Evolutionary conservation across 2,329 filamentous ascomycete genomes (phyloP).

Genomic region (Diaporthe citrichinensis): DNA sequence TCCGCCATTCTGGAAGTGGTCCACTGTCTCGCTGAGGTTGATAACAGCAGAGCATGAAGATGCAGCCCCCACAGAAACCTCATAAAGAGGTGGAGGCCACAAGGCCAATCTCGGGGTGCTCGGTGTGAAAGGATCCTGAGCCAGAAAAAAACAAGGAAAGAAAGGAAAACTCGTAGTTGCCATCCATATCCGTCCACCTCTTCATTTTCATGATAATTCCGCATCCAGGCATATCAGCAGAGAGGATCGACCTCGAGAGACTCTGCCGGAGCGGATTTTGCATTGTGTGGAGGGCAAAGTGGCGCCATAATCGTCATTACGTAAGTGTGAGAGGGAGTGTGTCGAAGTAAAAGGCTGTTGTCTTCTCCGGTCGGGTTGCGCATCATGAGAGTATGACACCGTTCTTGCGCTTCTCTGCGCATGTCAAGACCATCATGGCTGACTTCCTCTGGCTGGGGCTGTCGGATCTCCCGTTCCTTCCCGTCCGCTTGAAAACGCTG

Average conservation of each 20-base stretch:
- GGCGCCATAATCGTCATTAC: constrained; percentile 41
- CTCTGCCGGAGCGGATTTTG: constrained; percentile 36
- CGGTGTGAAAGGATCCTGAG: constrained; percentile 11
- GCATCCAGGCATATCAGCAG: constrained; percentile 44
- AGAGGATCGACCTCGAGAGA: constrained; percentile 42
- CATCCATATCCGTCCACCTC: constrained; percentile 36
- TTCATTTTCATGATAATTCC: constrained; percentile 45
- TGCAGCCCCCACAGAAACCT: constrained; percentile 16
- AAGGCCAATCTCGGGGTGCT: constrained; percentile 19
- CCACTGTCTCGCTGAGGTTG: constrained; percentile 17
- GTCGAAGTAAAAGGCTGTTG: constrained; percentile 18
- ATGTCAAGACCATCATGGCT: constrained; percentile 88
- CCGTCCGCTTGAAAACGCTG: constrained; percentile 75
- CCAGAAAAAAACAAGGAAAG: constrained; percentile 46
- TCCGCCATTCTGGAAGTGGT: constrained; percentile 19
- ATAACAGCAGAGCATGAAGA: constrained; percentile 23
- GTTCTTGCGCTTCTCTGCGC: constrained; percentile 91
- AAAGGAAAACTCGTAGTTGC: constrained; percentile 42
- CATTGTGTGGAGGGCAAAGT: constrained; percentile 16
- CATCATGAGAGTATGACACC: constrained; percentile 45
- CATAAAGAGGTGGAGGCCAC: constrained; percentile 20
- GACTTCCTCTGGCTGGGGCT: constrained; percentile 78
- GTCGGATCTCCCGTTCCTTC: constrained; percentile 68
- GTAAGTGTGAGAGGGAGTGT: constrained; percentile 26
- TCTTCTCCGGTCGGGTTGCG: background rate